These are phyloP conservation scores for Pseudisothecium myosuroides DNA, from an alignment of 225 moss, liverwort and hornwort genomes.

Conservation along the genomic window DNA sequence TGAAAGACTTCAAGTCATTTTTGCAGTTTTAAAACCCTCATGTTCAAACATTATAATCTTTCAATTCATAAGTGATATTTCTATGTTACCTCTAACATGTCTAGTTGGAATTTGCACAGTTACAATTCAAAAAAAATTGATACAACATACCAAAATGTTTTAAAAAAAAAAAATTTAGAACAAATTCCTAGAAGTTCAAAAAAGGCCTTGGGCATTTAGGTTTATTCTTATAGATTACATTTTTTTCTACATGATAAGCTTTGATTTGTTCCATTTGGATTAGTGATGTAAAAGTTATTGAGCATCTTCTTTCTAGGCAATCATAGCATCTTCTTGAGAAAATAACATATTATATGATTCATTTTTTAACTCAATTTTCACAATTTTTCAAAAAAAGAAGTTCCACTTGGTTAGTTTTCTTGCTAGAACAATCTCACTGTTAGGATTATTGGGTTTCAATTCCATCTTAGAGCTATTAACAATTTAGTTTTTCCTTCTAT, in stretches of 20 bases:
- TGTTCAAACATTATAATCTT: too few relatives aligned
- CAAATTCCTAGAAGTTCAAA: too few relatives aligned
- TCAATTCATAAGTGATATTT: too few relatives aligned
- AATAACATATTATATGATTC: neutral
- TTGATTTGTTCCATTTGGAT: neutral
- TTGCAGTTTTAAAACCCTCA: too few relatives aligned
- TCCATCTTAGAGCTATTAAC: neutral
- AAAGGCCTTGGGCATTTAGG: too few relatives aligned
- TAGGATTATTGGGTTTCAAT: neutral
- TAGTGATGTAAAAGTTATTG: neutral
- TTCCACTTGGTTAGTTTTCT: neutral
- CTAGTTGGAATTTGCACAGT: too few relatives aligned
- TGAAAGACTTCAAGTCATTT: too few relatives aligned
- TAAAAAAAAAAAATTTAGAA: too few relatives aligned
- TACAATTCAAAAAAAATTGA: too few relatives aligned
- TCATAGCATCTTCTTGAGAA: neutral
- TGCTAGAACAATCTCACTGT: neutral
- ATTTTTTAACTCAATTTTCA: neutral
- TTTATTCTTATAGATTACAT: neutral
- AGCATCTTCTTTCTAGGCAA: rapidly evolving
- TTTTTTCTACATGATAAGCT: neutral
- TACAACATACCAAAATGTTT: too few relatives aligned
- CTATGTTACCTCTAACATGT: too few relatives aligned
- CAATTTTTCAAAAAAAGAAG: neutral
- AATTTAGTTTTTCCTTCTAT: neutral